phyloP scores from a whole-genome alignment of 495 filamentous ascomycete genomes.

The Annulohypoxylon moriforme region DNA sequence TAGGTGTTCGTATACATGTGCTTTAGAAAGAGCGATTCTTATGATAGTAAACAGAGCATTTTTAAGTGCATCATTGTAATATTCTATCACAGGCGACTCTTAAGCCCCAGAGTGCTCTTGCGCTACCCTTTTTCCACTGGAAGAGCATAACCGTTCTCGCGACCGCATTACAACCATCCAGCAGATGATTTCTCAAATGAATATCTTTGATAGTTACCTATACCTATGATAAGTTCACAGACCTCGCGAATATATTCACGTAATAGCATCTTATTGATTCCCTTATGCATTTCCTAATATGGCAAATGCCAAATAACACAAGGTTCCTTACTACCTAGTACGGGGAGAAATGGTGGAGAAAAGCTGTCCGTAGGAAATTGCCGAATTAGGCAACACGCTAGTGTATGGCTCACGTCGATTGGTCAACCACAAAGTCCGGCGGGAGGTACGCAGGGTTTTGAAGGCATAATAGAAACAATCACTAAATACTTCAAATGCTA shows the following conservation, averaged over 20 bases:
- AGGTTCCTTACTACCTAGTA: not conserved
- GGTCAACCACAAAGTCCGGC: not conserved
- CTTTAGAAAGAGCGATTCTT: not conserved
- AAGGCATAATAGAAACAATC: not conserved
- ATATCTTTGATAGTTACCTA: too few relatives aligned
- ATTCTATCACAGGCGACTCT: too few relatives aligned
- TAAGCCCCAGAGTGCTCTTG: too few relatives aligned
- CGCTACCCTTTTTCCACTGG: too few relatives aligned
- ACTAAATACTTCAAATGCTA: not conserved
- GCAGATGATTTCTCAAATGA: too few relatives aligned
- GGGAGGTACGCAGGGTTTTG: not conserved
- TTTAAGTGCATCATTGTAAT: too few relatives aligned
- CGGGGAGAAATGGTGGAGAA: not conserved
- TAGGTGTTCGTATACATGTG: not conserved
- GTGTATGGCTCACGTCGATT: slow-evolving; percentile 2
- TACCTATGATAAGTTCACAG: too few relatives aligned
- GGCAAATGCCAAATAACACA: not conserved
- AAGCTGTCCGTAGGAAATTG: not conserved
- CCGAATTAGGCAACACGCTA: slow-evolving; percentile 12
- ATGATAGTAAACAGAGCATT: not conserved
- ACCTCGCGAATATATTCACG: not conserved
- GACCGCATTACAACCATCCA: too few relatives aligned
- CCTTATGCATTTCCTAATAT: not conserved
- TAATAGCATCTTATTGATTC: not conserved
- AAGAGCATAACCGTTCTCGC: too few relatives aligned